phyloP scores from a whole-genome alignment of 2,329 filamentous ascomycete genomes.

The Aureobasidium musti region DNA sequence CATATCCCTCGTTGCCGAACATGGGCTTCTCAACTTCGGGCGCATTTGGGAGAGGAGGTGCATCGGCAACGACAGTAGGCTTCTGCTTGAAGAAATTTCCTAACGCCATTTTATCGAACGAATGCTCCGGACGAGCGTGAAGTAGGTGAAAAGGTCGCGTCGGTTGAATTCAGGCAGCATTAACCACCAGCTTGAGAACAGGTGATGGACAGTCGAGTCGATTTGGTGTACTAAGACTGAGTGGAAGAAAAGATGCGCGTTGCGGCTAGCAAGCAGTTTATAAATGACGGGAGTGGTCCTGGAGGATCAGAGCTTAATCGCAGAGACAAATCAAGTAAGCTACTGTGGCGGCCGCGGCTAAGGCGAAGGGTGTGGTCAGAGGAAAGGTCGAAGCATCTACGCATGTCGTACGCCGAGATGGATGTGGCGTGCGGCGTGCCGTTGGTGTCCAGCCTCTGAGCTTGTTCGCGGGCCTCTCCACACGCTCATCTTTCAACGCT shows the following conservation, averaged over 20 bases:
- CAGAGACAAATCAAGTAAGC: conserved; percentile 13
- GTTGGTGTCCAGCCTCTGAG: not conserved
- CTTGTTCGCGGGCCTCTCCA: conserved; percentile 1
- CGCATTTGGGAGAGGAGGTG: conserved; percentile 29
- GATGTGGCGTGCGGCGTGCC: not conserved
- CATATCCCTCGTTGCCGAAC: conserved; percentile 35
- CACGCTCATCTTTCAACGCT: conserved; percentile 1
- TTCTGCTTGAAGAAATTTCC: conserved; percentile 34
- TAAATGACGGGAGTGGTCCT: conserved; percentile 3
- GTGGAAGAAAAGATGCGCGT: not conserved
- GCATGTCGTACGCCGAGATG: conserved; percentile 10
- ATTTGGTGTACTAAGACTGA: not conserved
- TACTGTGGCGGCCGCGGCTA: conserved; percentile 7
- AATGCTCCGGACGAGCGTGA: conserved; percentile 47
- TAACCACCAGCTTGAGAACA: conserved; percentile 35
- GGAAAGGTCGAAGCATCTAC: not conserved
- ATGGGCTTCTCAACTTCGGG: conserved; percentile 31
- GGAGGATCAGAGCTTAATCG: conserved; percentile 24
- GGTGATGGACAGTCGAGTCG: conserved; percentile 18
- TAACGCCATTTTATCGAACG: conserved; percentile 57
- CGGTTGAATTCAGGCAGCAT: conserved; percentile 43
- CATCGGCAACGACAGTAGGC: conserved; percentile 28
- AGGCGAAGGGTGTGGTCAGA: conserved; percentile 21
- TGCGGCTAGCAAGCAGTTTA: conserved; percentile 1
- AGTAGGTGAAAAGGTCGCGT: conserved; percentile 45